Base-by-base conservation (phyloP, 2,329 filamentous ascomycete genomes). In the Endoconidiophora polonica region DNA sequence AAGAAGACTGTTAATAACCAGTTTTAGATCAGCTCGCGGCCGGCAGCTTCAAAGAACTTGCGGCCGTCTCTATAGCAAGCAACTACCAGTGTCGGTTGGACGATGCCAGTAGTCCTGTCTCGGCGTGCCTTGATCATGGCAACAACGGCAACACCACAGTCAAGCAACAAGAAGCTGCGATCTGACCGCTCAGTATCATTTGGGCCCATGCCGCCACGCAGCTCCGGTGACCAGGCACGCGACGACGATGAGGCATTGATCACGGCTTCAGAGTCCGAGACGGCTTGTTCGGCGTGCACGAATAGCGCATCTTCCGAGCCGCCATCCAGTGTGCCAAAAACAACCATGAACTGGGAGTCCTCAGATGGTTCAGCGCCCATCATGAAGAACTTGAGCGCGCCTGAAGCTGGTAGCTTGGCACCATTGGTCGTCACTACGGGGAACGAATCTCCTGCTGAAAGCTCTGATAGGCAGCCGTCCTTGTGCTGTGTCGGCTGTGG, bases 381-480 rank as follows among this genome's bases (percentile, higher is more conserved):
- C 18, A 52, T 36, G 20, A 49, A 52, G 50, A 52, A 52, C 43
- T 52, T 52, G 23, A 52, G 46, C 14, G 50, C 50, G 18, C 50
- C 50, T 2, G 46, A 40, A 6, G 50, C 50, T 16, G 44, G 44
- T 4, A 48, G 37, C n/a, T 46, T 29, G 37, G 40, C 29, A 9
- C 50, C 50, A 16, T 33, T 36, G n/a, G 44, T 10, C 14, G 50
- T 52, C 3, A 44, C 43, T 2, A 48, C 47, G 16, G 24, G 36
- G 46, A 52, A 52, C 4, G 42, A 29, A 5, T 41, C 42, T 20
- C 26, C 26, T 10, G 29, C 26, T 2, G 53, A 40, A n/a, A 53
- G 33, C n/a, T 52, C 44, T 10, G 44, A 39, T 12, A 56, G 24
- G 3, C 43, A 47, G 4, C 54, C 53, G 37, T 53, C 48, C 12